Evolutionary conservation across 2,329 filamentous ascomycete species (phyloP), one percentile per base, ranked within the genome.

Genomic region (Aureobasidium mangrovei): DNA sequence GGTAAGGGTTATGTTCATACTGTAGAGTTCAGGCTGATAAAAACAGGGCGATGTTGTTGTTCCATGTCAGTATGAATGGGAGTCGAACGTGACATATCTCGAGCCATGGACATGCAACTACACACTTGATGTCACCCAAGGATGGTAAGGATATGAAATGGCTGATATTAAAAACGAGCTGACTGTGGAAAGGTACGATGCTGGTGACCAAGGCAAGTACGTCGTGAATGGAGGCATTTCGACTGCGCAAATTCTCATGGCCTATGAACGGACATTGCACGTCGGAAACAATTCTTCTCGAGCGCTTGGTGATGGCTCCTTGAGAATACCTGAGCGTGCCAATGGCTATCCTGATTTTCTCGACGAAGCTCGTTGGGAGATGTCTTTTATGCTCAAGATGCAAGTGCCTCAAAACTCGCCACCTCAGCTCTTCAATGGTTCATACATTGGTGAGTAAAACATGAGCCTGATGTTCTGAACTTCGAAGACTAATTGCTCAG

Each of bases 71-170:
- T 47, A 42, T 28, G 52, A 35, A 32, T 57, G 41, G 55, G 55
- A 57, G 12, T 55, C 55, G 7, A 48, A 42, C 8, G 44, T 57
- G 6, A 49, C 55, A 6, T 57, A 57, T 10, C 42, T 47, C 18
- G 55, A 57, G 33, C 55, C 55, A 10, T 57, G 55, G 55, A 57
- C 55, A 6, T 57, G 55, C 38, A 57, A 57, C 52, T 57, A 57
- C 31, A 57, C 55, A 10, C 36, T 57, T 7, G 52, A 57, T 33
- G 55, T 51, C 9, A 43, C 43, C 6, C 54, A 56, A 47, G 54
- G 54, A 24, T 53, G 48, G 54, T 33, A 32, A 7, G 43, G 24
- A 26, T 29, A 35, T 18, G 18, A 18, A 18, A 18, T 18, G 18
- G 18, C 18, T 18, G 18, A 18, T 18, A 18, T 18, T 18, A 18